phyloP scores from a whole-genome alignment of 2,329 filamentous ascomycete species.

The Colletotrichum godetiae region DNA sequence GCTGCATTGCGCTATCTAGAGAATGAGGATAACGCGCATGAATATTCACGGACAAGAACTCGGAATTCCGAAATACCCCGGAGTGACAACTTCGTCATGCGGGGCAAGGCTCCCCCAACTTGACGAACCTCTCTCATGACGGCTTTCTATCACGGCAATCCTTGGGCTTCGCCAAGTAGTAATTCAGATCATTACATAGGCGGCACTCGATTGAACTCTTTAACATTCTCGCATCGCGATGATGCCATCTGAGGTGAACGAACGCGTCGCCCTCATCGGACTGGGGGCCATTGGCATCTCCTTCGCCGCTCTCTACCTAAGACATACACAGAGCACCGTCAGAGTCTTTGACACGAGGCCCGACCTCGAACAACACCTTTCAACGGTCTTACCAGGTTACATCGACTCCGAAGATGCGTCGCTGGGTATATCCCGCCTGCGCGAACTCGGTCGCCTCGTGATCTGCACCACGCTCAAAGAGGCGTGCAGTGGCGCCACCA shows the following conservation, averaged over 20 bases:
- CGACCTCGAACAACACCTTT: conserved; percentile 53
- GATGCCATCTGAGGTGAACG: background rate
- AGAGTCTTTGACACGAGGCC: conserved; percentile 62
- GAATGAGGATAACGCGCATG: background rate
- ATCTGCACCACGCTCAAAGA: conserved; percentile 49
- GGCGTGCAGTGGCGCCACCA: conserved; percentile 58
- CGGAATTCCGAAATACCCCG: background rate
- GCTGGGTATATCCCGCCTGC: conserved; percentile 44
- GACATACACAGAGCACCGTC: conserved; percentile 51
- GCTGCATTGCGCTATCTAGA: background rate
- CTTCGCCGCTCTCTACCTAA: conserved; percentile 64
- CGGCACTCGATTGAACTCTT: background rate
- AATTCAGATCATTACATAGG: background rate
- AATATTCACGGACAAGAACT: background rate
- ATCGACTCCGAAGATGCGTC: background rate
- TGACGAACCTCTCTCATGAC: background rate
- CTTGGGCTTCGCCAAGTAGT: background rate
- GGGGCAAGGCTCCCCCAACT: background rate
- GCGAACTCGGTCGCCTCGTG: conserved; percentile 44
- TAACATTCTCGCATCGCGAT: background rate
- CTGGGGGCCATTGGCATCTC: conserved; percentile 64
- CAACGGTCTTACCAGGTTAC: background rate
- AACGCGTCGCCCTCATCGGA: conserved; percentile 49
- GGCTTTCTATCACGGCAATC: background rate
- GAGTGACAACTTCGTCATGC: background rate